Percentiles rank a stretch among this genome's conserved stretches.
Evolutionary conservation across 2,329 filamentous ascomycete genomes (phyloP).

Genomic region (Epichloe brachyelytri): DNA sequence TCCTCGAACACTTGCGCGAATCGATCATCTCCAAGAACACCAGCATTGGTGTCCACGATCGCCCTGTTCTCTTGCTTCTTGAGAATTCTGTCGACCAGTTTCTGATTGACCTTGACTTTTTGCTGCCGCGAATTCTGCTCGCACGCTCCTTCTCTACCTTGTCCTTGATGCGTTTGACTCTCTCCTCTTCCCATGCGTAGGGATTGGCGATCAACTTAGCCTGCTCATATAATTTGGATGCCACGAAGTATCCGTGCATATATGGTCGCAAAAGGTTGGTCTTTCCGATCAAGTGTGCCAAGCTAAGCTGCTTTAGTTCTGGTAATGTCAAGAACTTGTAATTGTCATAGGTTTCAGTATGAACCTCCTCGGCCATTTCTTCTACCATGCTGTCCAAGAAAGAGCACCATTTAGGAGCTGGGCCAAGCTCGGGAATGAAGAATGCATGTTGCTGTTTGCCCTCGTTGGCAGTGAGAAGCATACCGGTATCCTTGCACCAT

Average conservation of each 20-base stretch:
- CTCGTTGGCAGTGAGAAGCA: constrained; percentile 94
- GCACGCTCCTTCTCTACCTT: constrained; percentile 97
- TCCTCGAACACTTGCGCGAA: constrained; percentile 86
- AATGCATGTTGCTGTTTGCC: constrained; percentile 91
- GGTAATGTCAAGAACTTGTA: constrained; percentile 93
- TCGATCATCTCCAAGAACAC: constrained; percentile 69
- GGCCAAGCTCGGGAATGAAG: constrained; percentile 86
- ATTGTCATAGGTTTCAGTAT: constrained; percentile 86
- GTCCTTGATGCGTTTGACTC: constrained; percentile 80
- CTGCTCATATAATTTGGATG: constrained; percentile 89
- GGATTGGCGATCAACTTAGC: constrained; percentile 87
- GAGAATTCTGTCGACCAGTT: constrained; percentile 60
- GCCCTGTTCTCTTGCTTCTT: constrained; percentile 49
- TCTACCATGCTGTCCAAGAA: constrained; percentile 97
- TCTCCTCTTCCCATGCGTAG: constrained; percentile 85
- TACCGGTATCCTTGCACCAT: constrained; percentile 84
- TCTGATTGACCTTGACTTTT: constrained; percentile 94
- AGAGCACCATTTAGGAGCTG: constrained; percentile 87
- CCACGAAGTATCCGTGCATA: constrained; percentile 99
- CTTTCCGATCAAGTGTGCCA: constrained; percentile 81
- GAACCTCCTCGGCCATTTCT: constrained; percentile 83
- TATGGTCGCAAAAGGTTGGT: constrained; percentile 85
- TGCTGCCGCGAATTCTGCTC: constrained; percentile 82
- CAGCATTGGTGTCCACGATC: constrained; percentile 44
- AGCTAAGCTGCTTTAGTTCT: constrained; percentile 71